Evolutionary conservation across 768 basidiomycete genomes (phyloP).

Genomic region (Astraeus odoratus): DNA sequence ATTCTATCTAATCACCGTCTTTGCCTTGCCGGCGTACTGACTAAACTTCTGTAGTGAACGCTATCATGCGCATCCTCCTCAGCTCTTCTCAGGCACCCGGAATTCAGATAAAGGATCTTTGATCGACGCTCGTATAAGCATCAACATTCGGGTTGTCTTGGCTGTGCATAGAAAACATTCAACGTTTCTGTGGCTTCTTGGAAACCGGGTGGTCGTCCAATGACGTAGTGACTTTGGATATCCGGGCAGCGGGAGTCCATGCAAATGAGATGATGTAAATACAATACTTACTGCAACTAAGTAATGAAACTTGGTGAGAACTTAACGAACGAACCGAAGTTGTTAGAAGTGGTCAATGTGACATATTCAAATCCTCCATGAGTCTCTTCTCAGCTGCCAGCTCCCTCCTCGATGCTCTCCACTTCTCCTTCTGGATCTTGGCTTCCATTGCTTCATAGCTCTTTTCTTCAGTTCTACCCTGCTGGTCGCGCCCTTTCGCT

Average conservation of each 20-base stretch:
- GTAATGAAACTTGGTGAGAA: neutral
- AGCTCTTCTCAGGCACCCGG: slow-evolving; percentile 87
- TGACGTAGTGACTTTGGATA: neutral
- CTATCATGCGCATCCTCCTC: slow-evolving; percentile 74
- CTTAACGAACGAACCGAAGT: neutral
- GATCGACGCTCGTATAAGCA: slow-evolving; percentile 15
- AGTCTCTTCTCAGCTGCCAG: neutral
- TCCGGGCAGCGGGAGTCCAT: too few relatives aligned
- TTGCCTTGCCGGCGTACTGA: neutral
- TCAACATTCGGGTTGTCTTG: slow-evolving; percentile 15
- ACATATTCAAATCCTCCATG: neutral
- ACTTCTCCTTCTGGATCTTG: slow-evolving; percentile 32
- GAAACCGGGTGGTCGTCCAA: neutral
- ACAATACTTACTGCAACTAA: too few relatives aligned
- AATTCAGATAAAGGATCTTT: slow-evolving; percentile 78
- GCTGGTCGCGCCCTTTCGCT: slow-evolving; percentile 19
- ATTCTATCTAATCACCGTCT: neutral
- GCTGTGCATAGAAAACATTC: slow-evolving; percentile 5
- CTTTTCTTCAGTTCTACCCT: slow-evolving; percentile 15
- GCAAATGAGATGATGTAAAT: too few relatives aligned
- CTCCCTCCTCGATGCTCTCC: slow-evolving; percentile 19
- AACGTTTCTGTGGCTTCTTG: neutral
- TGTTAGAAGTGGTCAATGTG: neutral
- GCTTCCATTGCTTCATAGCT: slow-evolving; percentile 25
- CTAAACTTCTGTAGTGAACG: slow-evolving; percentile 43